Base-by-base conservation (phyloP, 2,329 filamentous ascomycete genomes). In the Fusarium multiceps region DNA sequence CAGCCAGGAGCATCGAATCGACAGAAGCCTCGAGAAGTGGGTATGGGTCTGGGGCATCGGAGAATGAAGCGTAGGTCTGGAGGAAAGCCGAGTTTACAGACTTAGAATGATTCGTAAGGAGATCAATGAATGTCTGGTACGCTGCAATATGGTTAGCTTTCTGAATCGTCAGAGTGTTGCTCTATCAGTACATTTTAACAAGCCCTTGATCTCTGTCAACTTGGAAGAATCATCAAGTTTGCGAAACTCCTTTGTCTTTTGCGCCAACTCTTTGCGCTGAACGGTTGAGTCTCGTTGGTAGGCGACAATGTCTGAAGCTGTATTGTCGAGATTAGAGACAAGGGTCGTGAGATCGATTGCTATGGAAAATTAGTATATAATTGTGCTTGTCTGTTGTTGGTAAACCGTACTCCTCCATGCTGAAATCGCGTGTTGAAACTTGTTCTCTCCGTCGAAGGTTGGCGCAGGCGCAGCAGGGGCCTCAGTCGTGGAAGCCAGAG, bases 211-310 rank as follows among this genome's bases (percentile, higher is more conserved):
- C 80, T 99, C 96, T 7, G 86, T 85, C 56, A 99, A 82, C 80
- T 98, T 99, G 59, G 88, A 89, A 13, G 91, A 84, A 84, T 99
- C 94, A 74, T 98, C 95, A 13, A 97, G 87, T 80, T 98, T 98
- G 66, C 94, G 87, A 74, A 98, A 99, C 75, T 98, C 95, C 77
- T 99, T 99, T 1, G 96, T 99, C 85, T 98, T 98, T 78, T 98
- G 94, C n/a, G 97, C 96, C 21, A 99, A 85, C 66, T 99, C 97
- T 78, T 99, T 99, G 55, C 96, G 88, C 79, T 99, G 95, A 1
- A 98, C 91, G 7, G 97, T 92, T n/a, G 95, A 93, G 80, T 98
- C 96, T 74, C 94, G 89, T 78, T 99, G 97, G 78, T 97, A 94
- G 49, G 92, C 85, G 55, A 98, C 93, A 67, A 99, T 93, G 75